Base-by-base conservation (phyloP, 768 basidiomycete species). In the Tricholoma hemisulphureum region DNA sequence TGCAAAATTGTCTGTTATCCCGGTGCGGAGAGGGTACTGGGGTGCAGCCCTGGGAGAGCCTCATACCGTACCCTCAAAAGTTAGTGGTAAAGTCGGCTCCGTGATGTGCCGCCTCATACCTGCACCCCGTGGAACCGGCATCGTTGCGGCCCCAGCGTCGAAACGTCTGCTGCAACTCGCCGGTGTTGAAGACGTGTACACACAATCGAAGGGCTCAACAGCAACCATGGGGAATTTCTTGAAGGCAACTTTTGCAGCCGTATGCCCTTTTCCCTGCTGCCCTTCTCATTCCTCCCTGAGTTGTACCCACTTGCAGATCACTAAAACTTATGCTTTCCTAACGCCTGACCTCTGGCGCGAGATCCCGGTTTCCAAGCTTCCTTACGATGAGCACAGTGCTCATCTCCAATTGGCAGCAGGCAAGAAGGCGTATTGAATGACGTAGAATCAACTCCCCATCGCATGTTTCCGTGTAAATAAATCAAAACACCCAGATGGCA, bases 51-150 rank as follows among this genome's bases (percentile, higher is more conserved):
- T 99, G 69, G 95, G 94, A 79, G 93, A 96, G 71, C 97, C 97
- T 57, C 97, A 99, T 82, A 99, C 97, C 60, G 95, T 99, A 56
- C 97, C 97, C 45, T 93, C 91, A 71, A 99, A 99, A 80, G 95
- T 98, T 71, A 89, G 88, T 77, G 97, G 97, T 63, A 98, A 98
- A 83, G 91, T 93, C 66, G 97, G 95, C 61, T 98, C 96, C 61
- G 97, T 99, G 78, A 97, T 94, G 93, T 97, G 95, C 78, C 92
- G 95, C 70, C 86, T 99, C 68, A 95, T 99, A 70, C 96, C 97
- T 67, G 97, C 96, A 43, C 95, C 95, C 56, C 91, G 97, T 67
- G 97, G 97, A 71, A 99, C 97, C 64, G 97, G 96, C 82, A 95
- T 99, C 77, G 97, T 99, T 69, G 97, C 97, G 68, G 97, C 97